A percentile compares a stretch with the other conserved stretches of the same genome.
Conservation (phyloP, 371 early-diverging fungal genomes). For the Zancudomyces culisetae region DNA sequence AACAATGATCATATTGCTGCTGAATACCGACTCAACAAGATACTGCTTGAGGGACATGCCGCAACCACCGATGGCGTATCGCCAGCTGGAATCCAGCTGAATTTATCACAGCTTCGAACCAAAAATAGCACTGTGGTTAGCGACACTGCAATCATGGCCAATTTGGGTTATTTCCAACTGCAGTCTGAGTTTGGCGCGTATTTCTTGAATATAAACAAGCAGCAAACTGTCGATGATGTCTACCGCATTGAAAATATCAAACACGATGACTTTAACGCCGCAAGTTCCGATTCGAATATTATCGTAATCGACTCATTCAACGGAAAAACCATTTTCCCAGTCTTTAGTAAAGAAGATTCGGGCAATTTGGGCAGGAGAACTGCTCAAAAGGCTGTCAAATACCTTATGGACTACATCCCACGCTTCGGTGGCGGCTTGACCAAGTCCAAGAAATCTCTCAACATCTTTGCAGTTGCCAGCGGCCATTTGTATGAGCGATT, state of each 20-base stretch:
- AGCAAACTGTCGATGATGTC: conserved; percentile 45
- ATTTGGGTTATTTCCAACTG: conserved; percentile 85
- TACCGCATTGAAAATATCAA: conserved; percentile 20
- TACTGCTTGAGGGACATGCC: conserved; percentile 78
- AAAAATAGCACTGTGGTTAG: conserved; percentile 17
- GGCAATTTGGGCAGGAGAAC: not conserved
- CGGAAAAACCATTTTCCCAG: conserved; percentile 58
- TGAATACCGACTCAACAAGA: conserved; percentile 54
- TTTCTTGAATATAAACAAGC: conserved; percentile 57
- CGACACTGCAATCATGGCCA: conserved; percentile 92
- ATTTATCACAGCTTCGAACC: conserved; percentile 38
- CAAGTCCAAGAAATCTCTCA: conserved; percentile 30
- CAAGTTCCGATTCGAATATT: not conserved
- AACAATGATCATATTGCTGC: conserved; percentile 35
- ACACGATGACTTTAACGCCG: not conserved
- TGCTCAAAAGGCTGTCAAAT: not conserved
- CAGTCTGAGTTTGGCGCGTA: conserved; percentile 82
- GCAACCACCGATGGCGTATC: conserved; percentile 42
- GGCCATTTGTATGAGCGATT: conserved; percentile 94
- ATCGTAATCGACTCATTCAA: conserved; percentile 32
- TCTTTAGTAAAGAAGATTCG: conserved; percentile 26
- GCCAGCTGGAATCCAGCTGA: conserved; percentile 76
- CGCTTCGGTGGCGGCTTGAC: conserved; percentile 6
- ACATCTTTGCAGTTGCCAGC: conserved; percentile 91
- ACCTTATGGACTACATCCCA: conserved; percentile 13